phyloP scores from a whole-genome alignment of 1,139 yeast species.

The Suhomyces guaymorum region DNA sequence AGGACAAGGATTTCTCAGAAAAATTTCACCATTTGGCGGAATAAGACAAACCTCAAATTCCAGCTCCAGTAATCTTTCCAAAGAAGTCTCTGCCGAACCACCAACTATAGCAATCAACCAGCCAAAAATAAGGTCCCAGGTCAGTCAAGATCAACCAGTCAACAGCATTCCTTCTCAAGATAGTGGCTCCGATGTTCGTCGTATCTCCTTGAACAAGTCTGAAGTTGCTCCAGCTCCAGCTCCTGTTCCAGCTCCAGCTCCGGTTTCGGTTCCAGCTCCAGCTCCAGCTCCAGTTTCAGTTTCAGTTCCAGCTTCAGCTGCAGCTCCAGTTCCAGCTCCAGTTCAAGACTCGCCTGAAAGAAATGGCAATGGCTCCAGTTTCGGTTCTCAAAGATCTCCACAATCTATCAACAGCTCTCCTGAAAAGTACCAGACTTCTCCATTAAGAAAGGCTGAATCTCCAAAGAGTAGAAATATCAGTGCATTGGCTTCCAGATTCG shows the following conservation, averaged over 20 bases:
- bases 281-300: no score
- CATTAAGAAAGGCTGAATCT: constrained; percentile 9
- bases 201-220: neutral
- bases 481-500: constrained; percentile 23
- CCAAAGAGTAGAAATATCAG: constrained; percentile 17
- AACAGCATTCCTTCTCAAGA: no score
- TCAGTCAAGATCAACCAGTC: no score
- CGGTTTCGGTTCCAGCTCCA: no score
- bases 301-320: no score
- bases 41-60: constrained; percentile 4
- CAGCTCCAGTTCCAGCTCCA: no score
- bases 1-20: constrained; percentile 16
- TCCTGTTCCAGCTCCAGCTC: no score
- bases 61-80: constrained; percentile 1
- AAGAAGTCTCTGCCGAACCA: neutral
- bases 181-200: no score
- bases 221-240: neutral
- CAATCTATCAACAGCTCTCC: neutral
- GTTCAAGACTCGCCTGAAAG: neutral
- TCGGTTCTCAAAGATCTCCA: no score
- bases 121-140: no score
- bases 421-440: constrained; percentile 3
- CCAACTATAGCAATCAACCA: neutral
- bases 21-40: constrained; percentile 19
- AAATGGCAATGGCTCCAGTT: no score